phyloP scores from a whole-genome alignment of 345 rosid species.

The Melaleuca alternifolia region DNA sequence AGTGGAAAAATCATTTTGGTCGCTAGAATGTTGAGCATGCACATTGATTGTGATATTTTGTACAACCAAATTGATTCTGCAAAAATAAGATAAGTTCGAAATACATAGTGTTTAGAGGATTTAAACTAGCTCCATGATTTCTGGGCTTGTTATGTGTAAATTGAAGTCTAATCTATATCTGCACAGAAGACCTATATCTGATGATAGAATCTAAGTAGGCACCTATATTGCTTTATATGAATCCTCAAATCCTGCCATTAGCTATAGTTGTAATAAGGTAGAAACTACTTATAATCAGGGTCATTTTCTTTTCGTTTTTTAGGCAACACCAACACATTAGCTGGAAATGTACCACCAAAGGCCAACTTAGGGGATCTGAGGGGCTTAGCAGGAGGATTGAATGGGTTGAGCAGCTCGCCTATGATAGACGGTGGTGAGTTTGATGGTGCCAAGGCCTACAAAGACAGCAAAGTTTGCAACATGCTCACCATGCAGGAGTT shows the following conservation, averaged over 20 bases:
- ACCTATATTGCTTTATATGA: not conserved
- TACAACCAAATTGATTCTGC: not conserved
- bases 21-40: not conserved
- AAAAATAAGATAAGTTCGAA: not conserved
- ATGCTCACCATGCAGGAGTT: constrained; percentile 97
- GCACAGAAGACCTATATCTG: not conserved
- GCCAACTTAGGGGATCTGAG: constrained; percentile 92
- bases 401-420: constrained; percentile 57
- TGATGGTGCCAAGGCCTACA: constrained; percentile 97
- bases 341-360: constrained; percentile 94
- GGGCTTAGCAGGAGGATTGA: constrained; percentile 79
- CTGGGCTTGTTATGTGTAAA: not conserved
- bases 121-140: not conserved
- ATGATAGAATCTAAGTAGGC: not conserved
- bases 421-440: constrained; percentile 95
- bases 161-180: not conserved
- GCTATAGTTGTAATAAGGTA: not conserved
- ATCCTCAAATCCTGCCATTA: not conserved
- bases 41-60: not conserved
- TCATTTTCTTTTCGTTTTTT: not conserved
- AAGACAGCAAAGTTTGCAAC: constrained; percentile 98
- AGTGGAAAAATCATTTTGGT: not conserved
- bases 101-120: not conserved
- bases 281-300: not conserved
- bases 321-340: constrained; percentile 97